A percentile compares a stretch with the other conserved stretches of the same genome.
phyloP scores from a whole-genome alignment of 2,329 filamentous ascomycete species.

The Cryphonectria parasitica region DNA sequence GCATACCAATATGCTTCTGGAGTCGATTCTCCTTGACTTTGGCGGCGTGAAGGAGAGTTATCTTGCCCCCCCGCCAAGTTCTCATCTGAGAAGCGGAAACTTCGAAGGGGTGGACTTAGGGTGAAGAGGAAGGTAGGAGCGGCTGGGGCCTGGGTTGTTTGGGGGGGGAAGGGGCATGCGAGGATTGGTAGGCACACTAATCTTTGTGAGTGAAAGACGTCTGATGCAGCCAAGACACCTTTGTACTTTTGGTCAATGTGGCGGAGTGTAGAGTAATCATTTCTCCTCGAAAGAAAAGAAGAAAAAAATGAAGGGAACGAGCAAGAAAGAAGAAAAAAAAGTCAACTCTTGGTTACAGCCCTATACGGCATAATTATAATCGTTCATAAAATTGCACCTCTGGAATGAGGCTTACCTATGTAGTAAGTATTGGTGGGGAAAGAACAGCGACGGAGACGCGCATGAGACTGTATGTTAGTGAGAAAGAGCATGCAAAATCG shows the following conservation, averaged over 20 bases:
- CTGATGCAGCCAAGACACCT: not conserved
- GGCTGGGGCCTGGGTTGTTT: no score
- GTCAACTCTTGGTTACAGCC: no score
- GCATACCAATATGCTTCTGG: slow-evolving; percentile 37
- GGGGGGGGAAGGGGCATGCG: no score
- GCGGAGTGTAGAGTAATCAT: not conserved
- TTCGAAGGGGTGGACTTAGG: not conserved
- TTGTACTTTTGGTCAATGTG: not conserved
- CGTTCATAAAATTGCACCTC: not conserved
- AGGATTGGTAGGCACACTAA: not conserved
- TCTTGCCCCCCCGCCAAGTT: slow-evolving; percentile 38
- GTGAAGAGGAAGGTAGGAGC: no score
- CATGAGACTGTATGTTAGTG: no score
- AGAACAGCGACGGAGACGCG: no score
- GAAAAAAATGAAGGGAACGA: no score
- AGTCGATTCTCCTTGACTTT: slow-evolving; percentile 43
- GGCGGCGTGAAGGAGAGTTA: slow-evolving; percentile 42
- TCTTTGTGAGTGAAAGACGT: no score
- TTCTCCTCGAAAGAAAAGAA: no score
- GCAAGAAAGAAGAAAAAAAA: no score
- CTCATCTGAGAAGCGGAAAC: not conserved
- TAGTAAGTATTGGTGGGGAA: no score
- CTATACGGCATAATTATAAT: not conserved
- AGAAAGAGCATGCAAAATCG: not conserved
- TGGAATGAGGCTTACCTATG: no score